Evolutionary conservation across 2,329 filamentous ascomycete genomes (phyloP).

Genomic region (Aspergillus vadensis): DNA sequence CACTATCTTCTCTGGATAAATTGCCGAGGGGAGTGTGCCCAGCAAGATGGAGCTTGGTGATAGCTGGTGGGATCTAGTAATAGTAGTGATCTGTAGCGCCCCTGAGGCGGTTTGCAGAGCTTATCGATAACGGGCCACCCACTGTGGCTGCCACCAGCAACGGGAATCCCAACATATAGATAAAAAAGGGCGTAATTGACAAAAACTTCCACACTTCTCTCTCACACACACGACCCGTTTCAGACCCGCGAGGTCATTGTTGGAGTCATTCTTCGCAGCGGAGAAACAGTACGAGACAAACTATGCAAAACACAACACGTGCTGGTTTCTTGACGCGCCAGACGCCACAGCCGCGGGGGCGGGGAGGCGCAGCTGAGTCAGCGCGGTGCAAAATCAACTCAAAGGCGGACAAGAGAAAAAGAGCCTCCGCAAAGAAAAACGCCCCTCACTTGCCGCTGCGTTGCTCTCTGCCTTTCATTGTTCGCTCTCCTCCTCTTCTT

Average conservation of each 20-base stretch:
- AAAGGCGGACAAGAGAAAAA: neutral
- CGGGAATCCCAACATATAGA: neutral
- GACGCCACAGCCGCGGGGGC: slow-evolving; percentile 17
- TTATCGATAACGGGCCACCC: slow-evolving; percentile 29
- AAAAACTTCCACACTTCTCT: neutral
- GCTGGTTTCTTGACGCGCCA: slow-evolving; percentile 12
- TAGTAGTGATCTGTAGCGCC: slow-evolving; percentile 14
- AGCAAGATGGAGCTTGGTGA: neutral
- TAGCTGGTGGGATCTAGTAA: slow-evolving; percentile 2
- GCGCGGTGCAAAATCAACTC: slow-evolving; percentile 31
- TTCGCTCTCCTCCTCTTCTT: slow-evolving; percentile 8
- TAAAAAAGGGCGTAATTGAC: neutral
- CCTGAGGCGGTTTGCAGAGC: slow-evolving; percentile 14
- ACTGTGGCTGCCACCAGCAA: slow-evolving; percentile 15
- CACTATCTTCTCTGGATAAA: neutral
- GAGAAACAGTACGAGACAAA: slow-evolving; percentile 14
- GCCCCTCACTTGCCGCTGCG: slow-evolving; percentile 29
- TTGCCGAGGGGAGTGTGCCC: neutral
- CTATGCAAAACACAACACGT: slow-evolving; percentile 11
- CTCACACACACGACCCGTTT: neutral
- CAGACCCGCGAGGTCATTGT: neutral
- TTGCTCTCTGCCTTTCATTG: slow-evolving; percentile 5
- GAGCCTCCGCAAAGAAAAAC: slow-evolving; percentile 15
- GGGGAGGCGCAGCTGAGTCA: slow-evolving; percentile 31
- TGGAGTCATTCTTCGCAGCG: neutral